Evolutionary conservation across 768 basidiomycete genomes (phyloP).

Genomic region (Lyophyllum shimeji): DNA sequence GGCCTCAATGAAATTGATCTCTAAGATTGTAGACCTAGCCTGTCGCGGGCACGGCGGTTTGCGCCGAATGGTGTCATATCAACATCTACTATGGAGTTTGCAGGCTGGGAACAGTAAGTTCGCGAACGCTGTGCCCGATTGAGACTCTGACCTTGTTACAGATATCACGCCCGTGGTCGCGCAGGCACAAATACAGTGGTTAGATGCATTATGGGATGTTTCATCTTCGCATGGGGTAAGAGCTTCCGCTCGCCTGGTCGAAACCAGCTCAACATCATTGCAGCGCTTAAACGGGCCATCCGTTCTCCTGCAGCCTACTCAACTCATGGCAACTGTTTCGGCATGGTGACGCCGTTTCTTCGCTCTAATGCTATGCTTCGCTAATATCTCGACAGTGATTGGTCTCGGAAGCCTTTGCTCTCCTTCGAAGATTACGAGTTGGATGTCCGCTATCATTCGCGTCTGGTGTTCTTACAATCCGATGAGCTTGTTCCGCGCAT

Average conservation of each 20-base stretch:
- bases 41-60: slow-evolving; percentile 32
- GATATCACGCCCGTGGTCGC: slow-evolving; percentile 30
- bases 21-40: slow-evolving; percentile 39
- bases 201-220: slow-evolving; percentile 48
- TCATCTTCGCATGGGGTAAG: slow-evolving; percentile 23
- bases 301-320: slow-evolving; percentile 43
- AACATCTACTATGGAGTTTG: slow-evolving; percentile 55
- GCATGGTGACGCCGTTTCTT: slow-evolving; percentile 36
- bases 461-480: slow-evolving; percentile 38
- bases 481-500: slow-evolving; percentile 35
- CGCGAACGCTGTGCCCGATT: neutral
- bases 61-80: slow-evolving; percentile 48
- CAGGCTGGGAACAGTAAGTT: slow-evolving; percentile 41
- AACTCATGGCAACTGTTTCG: slow-evolving; percentile 35
- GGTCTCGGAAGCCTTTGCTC: slow-evolving; percentile 36
- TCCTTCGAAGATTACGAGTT: slow-evolving; percentile 38
- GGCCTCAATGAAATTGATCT: neutral
- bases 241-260: neutral
- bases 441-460: slow-evolving; percentile 36
- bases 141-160: slow-evolving; percentile 15
- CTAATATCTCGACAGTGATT: slow-evolving; percentile 34
- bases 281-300: slow-evolving; percentile 25
- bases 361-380: slow-evolving; percentile 1
- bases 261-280: neutral
- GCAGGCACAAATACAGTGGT: slow-evolving; percentile 45